Evolutionary conservation across 2,329 filamentous ascomycete species (phyloP), one percentile per base, ranked within the genome.

Genomic region (Venturiaceae sp.): DNA sequence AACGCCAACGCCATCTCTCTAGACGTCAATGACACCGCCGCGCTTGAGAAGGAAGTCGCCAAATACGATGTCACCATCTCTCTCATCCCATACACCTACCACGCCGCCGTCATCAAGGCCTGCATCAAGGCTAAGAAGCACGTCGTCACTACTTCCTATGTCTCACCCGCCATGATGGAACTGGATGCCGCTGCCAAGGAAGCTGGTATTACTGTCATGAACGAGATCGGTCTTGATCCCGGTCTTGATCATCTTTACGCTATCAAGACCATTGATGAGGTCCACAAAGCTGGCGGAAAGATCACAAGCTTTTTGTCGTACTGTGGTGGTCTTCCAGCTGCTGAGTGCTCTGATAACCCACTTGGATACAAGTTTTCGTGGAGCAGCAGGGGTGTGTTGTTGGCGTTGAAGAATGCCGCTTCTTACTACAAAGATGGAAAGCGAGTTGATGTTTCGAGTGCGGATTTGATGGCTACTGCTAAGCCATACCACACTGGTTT

Each of bases 161-260:
- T 96, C 65, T 95, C 89, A 4, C 90, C 90, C 3, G 89, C 90
- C 64, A 96, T 96, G 91, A 75, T 86, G 76, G 92, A 92, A 78
- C 84, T 97, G 55, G 87, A 96, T 68, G 79, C 85, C 66, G 78
- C 87, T 66, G 84, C 82, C 72, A 95, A 96, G 81, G 88, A 87
- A 63, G 92, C 92, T 19, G 92, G 91, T 62, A 96, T 96, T 71
- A 95, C 90, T 11, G 92, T 96, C 70, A 92, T 96, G 88, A 96
- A 97, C 76, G 92, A 97, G 82, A 95, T 95, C 69, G 90, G 90
- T 62, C 72, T 79, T 46, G 85, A 88, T 72, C 85, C 85, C 30
- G 85, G 86, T 69, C 83, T 90, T 64, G 86, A 90, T 70, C 85
- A 88, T 71, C 75, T 87, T 59, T 88, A 92, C 70, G 92, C 92